Percentiles rank a stretch among this genome's conserved stretches.
Conservation (phyloP, 1,284 basidiomycete species). For the Inonotus obliquus region DNA sequence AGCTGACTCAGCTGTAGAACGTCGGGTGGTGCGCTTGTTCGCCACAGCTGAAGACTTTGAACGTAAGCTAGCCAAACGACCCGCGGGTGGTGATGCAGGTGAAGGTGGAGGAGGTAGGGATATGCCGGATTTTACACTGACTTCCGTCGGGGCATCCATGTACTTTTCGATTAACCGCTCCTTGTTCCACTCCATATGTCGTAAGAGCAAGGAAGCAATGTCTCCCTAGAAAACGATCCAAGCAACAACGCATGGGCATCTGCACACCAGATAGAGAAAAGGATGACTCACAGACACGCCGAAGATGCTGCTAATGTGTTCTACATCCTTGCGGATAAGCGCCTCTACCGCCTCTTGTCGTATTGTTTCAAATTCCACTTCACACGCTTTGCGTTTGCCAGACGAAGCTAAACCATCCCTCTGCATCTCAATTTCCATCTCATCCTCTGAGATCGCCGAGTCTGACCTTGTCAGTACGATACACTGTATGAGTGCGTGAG, state of each 20-base stretch:
- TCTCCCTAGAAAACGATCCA: constrained; percentile 27
- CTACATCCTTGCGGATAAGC: constrained; percentile 72
- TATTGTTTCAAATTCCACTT: constrained; percentile 77
- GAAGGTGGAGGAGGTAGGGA: constrained; percentile 35
- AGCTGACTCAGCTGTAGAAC: constrained; percentile 33
- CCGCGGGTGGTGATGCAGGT: constrained; percentile 28
- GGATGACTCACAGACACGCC: constrained; percentile 73
- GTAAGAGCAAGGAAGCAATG: constrained; percentile 76
- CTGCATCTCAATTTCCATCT: constrained; percentile 36
- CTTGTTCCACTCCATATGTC: constrained; percentile 92
- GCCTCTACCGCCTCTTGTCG: constrained; percentile 68
- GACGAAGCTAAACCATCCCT: constrained; percentile 58
- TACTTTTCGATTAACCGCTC: constrained; percentile 94
- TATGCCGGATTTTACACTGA: constrained; percentile 69
- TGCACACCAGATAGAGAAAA: not conserved
- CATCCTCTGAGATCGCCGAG: constrained; percentile 20
- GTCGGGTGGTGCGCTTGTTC: constrained; percentile 40
- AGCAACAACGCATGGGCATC: constrained; percentile 4
- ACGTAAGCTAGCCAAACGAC: constrained; percentile 7
- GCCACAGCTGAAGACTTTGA: constrained; percentile 21
- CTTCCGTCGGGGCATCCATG: constrained; percentile 79
- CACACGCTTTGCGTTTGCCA: constrained; percentile 63
- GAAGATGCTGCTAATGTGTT: constrained; percentile 81
- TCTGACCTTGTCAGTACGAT: not conserved
- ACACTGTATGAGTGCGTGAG: not conserved